Evolutionary conservation across 129 eudicot species (phyloP), one percentile per base, ranked within the genome.

Genomic region (Flaveria ramosissima): DNA sequence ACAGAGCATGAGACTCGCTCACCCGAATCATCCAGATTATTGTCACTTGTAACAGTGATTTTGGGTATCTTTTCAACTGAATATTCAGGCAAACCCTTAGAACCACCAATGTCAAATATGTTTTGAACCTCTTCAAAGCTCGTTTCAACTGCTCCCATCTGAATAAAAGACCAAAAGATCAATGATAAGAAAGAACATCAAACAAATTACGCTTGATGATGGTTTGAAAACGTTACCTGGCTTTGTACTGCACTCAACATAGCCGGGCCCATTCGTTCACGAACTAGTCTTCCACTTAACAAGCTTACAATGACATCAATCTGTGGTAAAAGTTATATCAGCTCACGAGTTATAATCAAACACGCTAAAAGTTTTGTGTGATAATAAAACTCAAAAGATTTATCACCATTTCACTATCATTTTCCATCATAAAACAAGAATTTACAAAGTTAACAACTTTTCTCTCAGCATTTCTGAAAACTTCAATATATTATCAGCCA

Each of bases 251-350:
- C 78, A 74, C 78, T 74, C 47, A 74, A 46, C 78, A 74, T 74
- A 61, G 78, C 78, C 0, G 78, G 78, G 20, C 78, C 78, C 20
- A 74, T 74, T 9, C 61, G 78, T 62, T 74, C 78, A 26, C 78
- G 78, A 21, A 74, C 78, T 15, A 74, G 78, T 32, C 78, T 45
- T 62, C 78, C 78, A 74, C 70, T 74, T 61, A 74, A 45, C 71
- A 74, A 74, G 70, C 78, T 74, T 46, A 43, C 78, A 74, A 74
- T 74, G 30, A 74, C 78, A 74, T 74, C 78, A 45, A 74, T 74
- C 78, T 74, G 78, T 71, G 6, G 41, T 50, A 72, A 52, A 50
- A 79, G 21, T 17, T 15, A 26, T 43, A 73, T 80, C 24, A 80
- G 82, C 50, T 30, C 45, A 45, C 16, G 2, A 20, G 48, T 65